Evolutionary conservation across 2,329 filamentous ascomycete species (phyloP).

Genomic region (Didymella glomerata): DNA sequence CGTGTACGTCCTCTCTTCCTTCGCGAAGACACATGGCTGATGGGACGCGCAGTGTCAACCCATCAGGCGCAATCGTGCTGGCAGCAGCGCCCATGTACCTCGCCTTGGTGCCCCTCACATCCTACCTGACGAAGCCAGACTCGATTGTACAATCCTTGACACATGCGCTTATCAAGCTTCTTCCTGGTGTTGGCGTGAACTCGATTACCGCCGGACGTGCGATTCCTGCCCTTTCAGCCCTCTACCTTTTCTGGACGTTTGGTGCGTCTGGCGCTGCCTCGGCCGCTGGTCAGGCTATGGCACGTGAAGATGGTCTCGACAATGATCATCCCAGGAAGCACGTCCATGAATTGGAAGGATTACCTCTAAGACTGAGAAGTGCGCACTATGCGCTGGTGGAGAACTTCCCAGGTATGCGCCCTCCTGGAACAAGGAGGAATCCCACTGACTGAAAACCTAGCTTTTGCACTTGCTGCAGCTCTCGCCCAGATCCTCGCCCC

Average conservation of each 20-base stretch:
- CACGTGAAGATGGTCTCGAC: slow-evolving; percentile 26
- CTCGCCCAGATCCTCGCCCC: slow-evolving; percentile 33
- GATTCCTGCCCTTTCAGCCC: slow-evolving; percentile 32
- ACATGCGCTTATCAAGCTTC: slow-evolving; percentile 32
- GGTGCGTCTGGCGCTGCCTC: slow-evolving; percentile 33
- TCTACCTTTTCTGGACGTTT: slow-evolving; percentile 38
- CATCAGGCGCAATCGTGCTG: slow-evolving; percentile 25
- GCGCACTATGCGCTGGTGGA: slow-evolving; percentile 37
- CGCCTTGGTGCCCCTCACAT: slow-evolving; percentile 31
- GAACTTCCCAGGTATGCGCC: slow-evolving; percentile 31
- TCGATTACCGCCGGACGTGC: slow-evolving; percentile 33
- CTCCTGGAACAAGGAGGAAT: neutral
- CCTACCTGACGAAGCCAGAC: slow-evolving; percentile 32
- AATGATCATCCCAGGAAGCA: slow-evolving; percentile 33
- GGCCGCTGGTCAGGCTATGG: slow-evolving; percentile 36
- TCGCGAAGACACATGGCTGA: neutral
- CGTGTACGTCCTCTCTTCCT: slow-evolving; percentile 19
- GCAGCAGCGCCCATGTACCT: slow-evolving; percentile 34
- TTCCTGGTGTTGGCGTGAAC: slow-evolving; percentile 31
- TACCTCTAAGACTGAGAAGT: slow-evolving; percentile 32
- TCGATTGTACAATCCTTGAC: slow-evolving; percentile 33
- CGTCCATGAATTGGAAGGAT: slow-evolving; percentile 20
- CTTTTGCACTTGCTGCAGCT: slow-evolving; percentile 33
- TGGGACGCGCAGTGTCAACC: slow-evolving; percentile 22
- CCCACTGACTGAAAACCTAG: neutral